These are phyloP conservation scores for Beta lomatogona DNA, from an alignment of 179 eudicot genomes.

Conservation along the genomic window DNA sequence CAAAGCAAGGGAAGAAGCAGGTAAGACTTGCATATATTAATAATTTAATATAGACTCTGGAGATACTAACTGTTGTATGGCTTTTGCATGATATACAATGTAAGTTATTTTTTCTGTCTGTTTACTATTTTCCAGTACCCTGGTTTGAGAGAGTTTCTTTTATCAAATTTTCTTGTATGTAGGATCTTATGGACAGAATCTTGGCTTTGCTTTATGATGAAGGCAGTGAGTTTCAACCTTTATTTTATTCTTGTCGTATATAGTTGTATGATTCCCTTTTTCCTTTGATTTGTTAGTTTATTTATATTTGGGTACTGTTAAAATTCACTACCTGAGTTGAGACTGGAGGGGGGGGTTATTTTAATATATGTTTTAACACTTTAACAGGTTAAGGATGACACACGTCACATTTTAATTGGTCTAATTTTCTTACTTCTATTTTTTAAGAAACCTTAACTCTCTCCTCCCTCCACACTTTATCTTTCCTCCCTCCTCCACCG, in stretches of 20 bases:
- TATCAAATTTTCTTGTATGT: conserved; percentile 19
- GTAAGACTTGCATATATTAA: conserved; percentile 32
- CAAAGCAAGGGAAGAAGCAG: conserved; percentile 99
- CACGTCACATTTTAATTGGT: no score
- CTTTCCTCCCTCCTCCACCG: no score
- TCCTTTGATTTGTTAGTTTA: not conserved
- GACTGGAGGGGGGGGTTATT: not conserved
- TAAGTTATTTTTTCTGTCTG: not conserved
- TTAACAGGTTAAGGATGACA: no score
- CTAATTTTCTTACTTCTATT: no score
- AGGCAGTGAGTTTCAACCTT: conserved; percentile 51
- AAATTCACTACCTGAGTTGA: not conserved
- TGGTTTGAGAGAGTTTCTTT: conserved; percentile 2
- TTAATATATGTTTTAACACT: not conserved
- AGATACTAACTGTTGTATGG: conserved; percentile 4
- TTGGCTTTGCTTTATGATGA: conserved; percentile 53
- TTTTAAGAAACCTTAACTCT: no score
- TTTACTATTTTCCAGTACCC: not conserved
- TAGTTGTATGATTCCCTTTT: not conserved
- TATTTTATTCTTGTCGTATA: conserved; percentile 10
- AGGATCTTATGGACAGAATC: conserved; percentile 67
- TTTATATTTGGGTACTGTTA: not conserved
- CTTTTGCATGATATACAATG: not conserved
- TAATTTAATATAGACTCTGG: not conserved
- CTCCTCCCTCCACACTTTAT: no score